Conservation (phyloP, 2,329 filamentous ascomycete species). For the Aspergillus pseudoviridinutans region DNA sequence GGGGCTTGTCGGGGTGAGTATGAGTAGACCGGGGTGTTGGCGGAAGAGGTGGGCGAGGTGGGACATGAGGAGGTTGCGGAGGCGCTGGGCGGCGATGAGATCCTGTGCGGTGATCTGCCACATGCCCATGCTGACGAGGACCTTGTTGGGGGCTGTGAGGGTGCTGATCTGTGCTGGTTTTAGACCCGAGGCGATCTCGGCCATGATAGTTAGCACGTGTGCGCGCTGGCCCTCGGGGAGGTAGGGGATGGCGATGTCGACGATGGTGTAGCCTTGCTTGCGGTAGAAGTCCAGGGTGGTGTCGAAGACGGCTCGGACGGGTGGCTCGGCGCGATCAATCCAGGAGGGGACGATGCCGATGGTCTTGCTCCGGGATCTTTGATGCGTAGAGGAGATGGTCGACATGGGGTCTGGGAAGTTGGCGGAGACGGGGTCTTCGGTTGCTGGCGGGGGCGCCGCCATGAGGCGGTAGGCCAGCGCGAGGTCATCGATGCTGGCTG, state of each 20-base stretch:
- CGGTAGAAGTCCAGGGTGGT: constrained; percentile 55
- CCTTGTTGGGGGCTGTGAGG: constrained; percentile 63
- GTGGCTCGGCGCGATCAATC: constrained; percentile 64
- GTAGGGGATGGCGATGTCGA: constrained; percentile 51
- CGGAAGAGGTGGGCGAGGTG: constrained; percentile 70
- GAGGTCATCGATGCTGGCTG: constrained; percentile 71
- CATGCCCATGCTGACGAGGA: constrained; percentile 62
- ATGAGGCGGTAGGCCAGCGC: constrained; percentile 79
- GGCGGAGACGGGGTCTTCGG: constrained; percentile 53
- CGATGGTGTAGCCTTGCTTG: constrained; percentile 39
- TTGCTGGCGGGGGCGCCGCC: constrained; percentile 62
- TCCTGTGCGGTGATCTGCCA: constrained; percentile 64
- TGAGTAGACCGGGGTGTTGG: constrained; percentile 68
- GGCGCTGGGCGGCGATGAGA: constrained; percentile 66
- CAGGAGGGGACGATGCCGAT: constrained; percentile 67
- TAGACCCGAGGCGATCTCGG: constrained; percentile 59
- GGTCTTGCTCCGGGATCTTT: constrained; percentile 47
- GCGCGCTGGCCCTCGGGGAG: constrained; percentile 69
- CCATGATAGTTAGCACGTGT: constrained; percentile 72
- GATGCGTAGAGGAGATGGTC: constrained; percentile 43
- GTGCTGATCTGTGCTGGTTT: constrained; percentile 50
- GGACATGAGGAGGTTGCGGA: constrained; percentile 73
- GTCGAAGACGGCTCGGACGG: constrained; percentile 61
- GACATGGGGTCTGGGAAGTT: constrained; percentile 55
- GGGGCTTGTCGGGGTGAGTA: constrained; percentile 75